A percentile compares a stretch with the other conserved stretches of the same genome.
Evolutionary conservation across 139 green algal genomes (phyloP).

Genomic region (Chlamydomonas sp.): DNA sequence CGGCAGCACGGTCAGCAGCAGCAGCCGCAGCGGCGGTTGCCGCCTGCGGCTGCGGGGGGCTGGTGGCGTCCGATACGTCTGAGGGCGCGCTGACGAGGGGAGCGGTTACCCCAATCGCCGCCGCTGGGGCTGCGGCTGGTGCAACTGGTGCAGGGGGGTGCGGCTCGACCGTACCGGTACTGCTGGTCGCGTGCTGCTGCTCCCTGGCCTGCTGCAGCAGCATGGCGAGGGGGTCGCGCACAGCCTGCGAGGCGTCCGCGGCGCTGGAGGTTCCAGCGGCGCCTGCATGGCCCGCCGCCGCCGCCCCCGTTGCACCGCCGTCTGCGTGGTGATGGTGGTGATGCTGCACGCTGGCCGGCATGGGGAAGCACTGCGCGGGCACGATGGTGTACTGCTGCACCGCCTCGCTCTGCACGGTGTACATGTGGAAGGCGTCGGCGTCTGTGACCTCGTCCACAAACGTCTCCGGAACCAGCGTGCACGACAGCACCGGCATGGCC

Average conservation of each 20-base stretch:
- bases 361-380: slow-evolving; percentile 61
- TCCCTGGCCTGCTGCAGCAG: not conserved
- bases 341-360: not conserved
- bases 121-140: not conserved
- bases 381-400: slow-evolving; percentile 91
- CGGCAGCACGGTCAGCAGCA: not conserved
- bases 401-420: slow-evolving; percentile 73
- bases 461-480: slow-evolving; percentile 55
- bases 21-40: not conserved
- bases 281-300: not conserved
- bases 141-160: too few relatives aligned
- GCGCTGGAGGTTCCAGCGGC: not conserved
- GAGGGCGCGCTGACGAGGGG: not conserved
- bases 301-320: not conserved
- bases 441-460: slow-evolving; percentile 19
- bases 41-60: not conserved
- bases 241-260: not conserved
- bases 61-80: slow-evolving; percentile 28
- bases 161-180: too few relatives aligned
- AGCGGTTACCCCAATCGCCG: not conserved
- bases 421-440: slow-evolving; percentile 38
- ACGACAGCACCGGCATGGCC: slow-evolving; percentile 81
- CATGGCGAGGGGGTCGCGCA: not conserved
- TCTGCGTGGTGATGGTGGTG: not conserved
- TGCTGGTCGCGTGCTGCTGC: too few relatives aligned